phyloP scores from a whole-genome alignment of 495 filamentous ascomycete genomes.

The Thozetella sp. region DNA sequence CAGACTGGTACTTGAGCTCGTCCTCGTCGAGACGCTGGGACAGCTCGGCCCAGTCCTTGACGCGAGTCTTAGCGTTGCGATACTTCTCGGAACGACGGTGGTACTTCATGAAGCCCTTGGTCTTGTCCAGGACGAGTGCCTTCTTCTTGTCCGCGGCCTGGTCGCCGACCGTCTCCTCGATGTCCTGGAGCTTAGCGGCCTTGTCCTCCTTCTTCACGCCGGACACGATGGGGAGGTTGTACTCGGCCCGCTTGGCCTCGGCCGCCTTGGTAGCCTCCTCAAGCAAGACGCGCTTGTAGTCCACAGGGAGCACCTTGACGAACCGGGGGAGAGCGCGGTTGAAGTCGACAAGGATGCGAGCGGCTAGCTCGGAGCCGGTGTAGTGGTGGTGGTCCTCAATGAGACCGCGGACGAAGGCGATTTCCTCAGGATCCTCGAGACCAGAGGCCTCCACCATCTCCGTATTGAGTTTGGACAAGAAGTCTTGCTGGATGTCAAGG shows the following conservation, averaged over 20 bases:
- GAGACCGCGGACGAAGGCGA: conserved; percentile 89
- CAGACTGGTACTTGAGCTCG: conserved; percentile 97
- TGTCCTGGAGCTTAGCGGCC: conserved; percentile 85
- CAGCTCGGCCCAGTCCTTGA: conserved; percentile 94
- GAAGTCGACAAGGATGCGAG: conserved; percentile 96
- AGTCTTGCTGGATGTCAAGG: conserved; percentile 90
- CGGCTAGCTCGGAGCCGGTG: conserved; percentile 95
- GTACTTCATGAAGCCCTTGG: conserved; percentile 99
- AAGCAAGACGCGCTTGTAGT: conserved; percentile 93
- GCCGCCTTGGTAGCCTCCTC: conserved; percentile 87
- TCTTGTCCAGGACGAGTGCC: conserved; percentile 95
- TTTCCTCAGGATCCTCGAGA: conserved; percentile 87
- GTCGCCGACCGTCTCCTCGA: conserved; percentile 92
- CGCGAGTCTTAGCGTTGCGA: conserved; percentile 81
- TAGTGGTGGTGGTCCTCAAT: conserved; percentile 99
- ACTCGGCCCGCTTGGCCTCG: conserved; percentile 79
- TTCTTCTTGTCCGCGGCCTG: conserved; percentile 91
- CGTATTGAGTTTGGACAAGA: conserved; percentile 92
- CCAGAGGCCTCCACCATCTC: conserved; percentile 97
- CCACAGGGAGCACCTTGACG: conserved; percentile 91
- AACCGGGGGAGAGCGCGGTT: conserved; percentile 90
- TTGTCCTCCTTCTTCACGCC: conserved; percentile 67
- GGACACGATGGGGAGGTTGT: conserved; percentile 77
- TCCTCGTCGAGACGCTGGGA: conserved; percentile 90
- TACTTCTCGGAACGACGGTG: conserved; percentile 94